phyloP scores from a whole-genome alignment of 2,329 filamentous ascomycete species.

The Alternaria longipes region DNA sequence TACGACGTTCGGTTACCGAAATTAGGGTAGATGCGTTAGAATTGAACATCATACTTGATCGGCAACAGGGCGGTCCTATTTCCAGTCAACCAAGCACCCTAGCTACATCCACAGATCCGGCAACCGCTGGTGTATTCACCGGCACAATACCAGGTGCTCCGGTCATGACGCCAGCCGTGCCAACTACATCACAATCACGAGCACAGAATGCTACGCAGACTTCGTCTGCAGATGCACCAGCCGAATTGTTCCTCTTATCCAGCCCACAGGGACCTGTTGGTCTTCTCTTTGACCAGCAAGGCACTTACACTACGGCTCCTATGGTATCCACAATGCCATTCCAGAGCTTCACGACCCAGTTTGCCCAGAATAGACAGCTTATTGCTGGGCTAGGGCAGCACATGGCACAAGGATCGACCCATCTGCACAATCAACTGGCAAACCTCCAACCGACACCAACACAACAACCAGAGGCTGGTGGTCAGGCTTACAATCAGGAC shows the following conservation, averaged over 20 bases:
- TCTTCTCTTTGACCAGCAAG: conserved; percentile 47
- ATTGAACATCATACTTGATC: conserved; percentile 32
- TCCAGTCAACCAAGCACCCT: conserved; percentile 7
- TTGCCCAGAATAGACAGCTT: conserved; percentile 45
- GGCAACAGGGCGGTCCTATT: conserved; percentile 16
- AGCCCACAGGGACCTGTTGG: conserved; percentile 50
- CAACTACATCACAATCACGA: conserved; percentile 18
- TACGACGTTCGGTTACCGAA: conserved; percentile 40
- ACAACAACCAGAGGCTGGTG: conserved; percentile 23
- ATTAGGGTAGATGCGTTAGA: conserved; percentile 39
- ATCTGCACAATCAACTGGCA: conserved; percentile 31
- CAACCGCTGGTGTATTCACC: not conserved
- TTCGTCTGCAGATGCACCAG: conserved; percentile 28
- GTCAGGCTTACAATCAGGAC: conserved; percentile 24
- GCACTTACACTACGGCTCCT: conserved; percentile 47
- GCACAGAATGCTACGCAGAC: conserved; percentile 13
- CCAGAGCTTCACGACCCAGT: conserved; percentile 46
- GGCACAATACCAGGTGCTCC: conserved; percentile 8
- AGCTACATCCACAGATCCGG: not conserved
- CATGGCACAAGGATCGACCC: conserved; percentile 31
- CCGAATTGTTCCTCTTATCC: conserved; percentile 48
- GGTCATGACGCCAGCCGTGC: conserved; percentile 7
- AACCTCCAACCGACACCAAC: conserved; percentile 29
- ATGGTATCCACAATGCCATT: conserved; percentile 39
- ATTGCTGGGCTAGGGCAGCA: conserved; percentile 44